Base-by-base conservation (phyloP, 108 stramenopile species). In the Cyclostephanos invisitatus region DNA sequence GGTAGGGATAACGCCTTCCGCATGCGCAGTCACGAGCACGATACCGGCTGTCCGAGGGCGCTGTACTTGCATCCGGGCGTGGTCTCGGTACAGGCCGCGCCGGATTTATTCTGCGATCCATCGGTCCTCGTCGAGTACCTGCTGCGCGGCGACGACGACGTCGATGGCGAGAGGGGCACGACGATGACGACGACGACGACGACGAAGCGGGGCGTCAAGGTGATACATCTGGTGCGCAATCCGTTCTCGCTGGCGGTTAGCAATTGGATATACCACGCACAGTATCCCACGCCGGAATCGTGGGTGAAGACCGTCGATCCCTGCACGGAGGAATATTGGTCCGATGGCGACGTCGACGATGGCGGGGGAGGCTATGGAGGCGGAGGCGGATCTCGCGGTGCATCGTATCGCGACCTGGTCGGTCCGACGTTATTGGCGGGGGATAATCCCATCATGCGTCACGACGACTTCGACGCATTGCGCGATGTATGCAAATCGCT, bases 91-190 rank as follows among this genome's bases (percentile, higher is more conserved):
- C 53, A 70, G 56, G 69, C 63, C 18, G 60, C 77, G 20, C 77
- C 77, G 14, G 62, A 78, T 42, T 66, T 78, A 21, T 78, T 78
- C 60, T 78, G 77, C 14, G 65, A 72, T 51, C 15, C 70, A 1
- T 21, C 49, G 14, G 42, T 37, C 6, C 50, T 78, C 21, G 70
- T 53, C 10, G 70, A 78, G 21, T 17, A 67, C 40, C 25, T 78
- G 44, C 42, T 72, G 5, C 60, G 60, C 0, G 14, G 11, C 28
- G 14, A 57, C 5, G 24, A 18, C 51, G 24, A 53, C 51, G 24
- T n/a, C n/a, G n/a, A n/a, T n/a, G n/a, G n/a, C n/a, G n/a, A n/a
- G n/a, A n/a, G n/a, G n/a, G 24, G 22, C 20, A 18, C 51, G 24
- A n/a, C 51, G 18, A 53, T 18, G n/a, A 17, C 18, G 50, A 40